Conservation (phyloP, 2,329 filamentous ascomycete species). For the Gaeumannomyces tritici region DNA sequence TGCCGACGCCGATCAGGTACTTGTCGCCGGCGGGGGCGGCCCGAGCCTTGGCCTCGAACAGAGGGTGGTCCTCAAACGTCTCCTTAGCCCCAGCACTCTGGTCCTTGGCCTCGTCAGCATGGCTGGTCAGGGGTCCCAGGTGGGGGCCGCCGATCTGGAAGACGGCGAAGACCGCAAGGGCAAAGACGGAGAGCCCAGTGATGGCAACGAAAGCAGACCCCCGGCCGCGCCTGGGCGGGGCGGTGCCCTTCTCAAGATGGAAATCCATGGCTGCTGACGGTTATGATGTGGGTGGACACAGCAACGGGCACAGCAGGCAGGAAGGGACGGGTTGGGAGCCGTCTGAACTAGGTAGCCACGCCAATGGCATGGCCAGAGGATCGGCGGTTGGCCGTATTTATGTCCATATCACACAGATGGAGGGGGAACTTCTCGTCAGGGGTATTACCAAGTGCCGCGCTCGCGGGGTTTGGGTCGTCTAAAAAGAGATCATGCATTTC, state of each 20-base stretch:
- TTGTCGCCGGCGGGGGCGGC: conserved; percentile 21
- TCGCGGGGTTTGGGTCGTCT: neutral
- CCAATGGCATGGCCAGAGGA: neutral
- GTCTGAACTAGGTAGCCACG: neutral
- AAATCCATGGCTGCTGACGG: conserved; percentile 1
- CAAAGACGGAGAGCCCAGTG: conserved; percentile 21
- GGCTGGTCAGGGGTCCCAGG: neutral
- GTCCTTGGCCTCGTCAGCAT: neutral
- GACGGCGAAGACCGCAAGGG: conserved; percentile 21
- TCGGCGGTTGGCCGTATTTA: neutral
- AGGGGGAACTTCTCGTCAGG: too few relatives aligned
- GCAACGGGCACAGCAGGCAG: neutral
- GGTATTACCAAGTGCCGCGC: too few relatives aligned
- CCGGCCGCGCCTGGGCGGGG: conserved; percentile 8
- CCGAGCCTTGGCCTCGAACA: conserved; percentile 7
- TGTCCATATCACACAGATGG: neutral
- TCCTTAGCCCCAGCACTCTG: neutral
- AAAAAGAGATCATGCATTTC: neutral
- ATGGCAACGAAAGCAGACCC: conserved; percentile 16
- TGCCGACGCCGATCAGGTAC: conserved; percentile 46
- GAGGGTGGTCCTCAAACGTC: neutral
- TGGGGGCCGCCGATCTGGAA: conserved; percentile 11
- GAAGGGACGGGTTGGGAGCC: neutral
- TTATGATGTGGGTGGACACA: neutral
- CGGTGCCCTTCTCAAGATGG: conserved; percentile 2